Evolutionary conservation across 202 grass and related monocot species (phyloP).

Genomic region (Brachypodium distachyon): DNA sequence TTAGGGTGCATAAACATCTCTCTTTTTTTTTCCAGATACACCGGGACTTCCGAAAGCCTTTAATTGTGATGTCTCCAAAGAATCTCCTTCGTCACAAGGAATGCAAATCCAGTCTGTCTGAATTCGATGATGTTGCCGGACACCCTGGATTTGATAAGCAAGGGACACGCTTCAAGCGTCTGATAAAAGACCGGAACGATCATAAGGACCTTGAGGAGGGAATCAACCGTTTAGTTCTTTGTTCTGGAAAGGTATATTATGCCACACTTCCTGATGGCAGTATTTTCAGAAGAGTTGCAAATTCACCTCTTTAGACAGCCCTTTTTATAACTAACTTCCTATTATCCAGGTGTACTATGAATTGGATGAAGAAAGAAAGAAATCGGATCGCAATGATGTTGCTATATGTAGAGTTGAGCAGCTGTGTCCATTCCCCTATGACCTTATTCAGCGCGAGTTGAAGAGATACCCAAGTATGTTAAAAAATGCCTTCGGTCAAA

Average conservation of each 20-base stretch:
- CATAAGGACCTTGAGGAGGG: constrained; percentile 90
- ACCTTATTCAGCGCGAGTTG: constrained; percentile 88
- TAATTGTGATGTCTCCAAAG: constrained; percentile 97
- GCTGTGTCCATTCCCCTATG: constrained; percentile 79
- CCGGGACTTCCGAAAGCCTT: constrained; percentile 90
- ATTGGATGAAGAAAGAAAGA: constrained; percentile 87
- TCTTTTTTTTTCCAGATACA: constrained; percentile 68
- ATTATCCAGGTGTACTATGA: constrained; percentile 71
- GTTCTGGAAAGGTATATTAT: constrained; percentile 83
- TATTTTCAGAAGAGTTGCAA: not conserved
- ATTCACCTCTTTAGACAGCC: not conserved
- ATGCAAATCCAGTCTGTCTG: constrained; percentile 89
- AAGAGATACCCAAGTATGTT: constrained; percentile 95
- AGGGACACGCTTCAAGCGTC: constrained; percentile 90
- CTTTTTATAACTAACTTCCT: not conserved
- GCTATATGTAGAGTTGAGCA: constrained; percentile 96
- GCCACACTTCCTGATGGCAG: not conserved
- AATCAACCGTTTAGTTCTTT: constrained; percentile 78
- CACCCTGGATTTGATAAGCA: constrained; percentile 98
- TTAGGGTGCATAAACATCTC: constrained; percentile 4
- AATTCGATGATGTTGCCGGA: constrained; percentile 80
- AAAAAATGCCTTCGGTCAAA: not conserved
- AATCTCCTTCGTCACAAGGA: constrained; percentile 96
- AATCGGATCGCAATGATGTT: constrained; percentile 60
- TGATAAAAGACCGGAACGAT: constrained; percentile 82